Evolutionary conservation across 2,329 filamentous ascomycete genomes (phyloP), one percentile per base, ranked within the genome.

Genomic region (Cladosporium sp.): DNA sequence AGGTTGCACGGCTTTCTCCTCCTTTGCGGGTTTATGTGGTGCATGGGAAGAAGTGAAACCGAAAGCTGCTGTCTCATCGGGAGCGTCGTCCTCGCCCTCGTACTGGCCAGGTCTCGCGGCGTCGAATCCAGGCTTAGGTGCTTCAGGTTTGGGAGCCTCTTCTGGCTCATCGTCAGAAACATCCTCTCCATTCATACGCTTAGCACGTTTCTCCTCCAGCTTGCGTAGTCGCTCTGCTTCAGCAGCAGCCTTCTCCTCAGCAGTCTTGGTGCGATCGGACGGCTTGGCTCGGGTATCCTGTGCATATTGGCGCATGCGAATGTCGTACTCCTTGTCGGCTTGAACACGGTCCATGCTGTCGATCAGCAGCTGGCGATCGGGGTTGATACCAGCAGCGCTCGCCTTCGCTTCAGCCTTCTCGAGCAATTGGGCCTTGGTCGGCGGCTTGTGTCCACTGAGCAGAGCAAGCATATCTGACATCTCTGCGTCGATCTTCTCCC

Each of bases 251-350:
- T 87, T 89, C 77, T 97, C 93, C 72, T 97, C 93, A 52, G 92
- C 92, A 0, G 93, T 97, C 84, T 96, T 96, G 1, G 92, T 96
- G 68, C 92, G 88, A 71, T 95, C 90, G 2, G 92, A 90, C 7
- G 95, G 95, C 72, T 91, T 87, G 1, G 95, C 92, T 75, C 92
- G 88, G 74, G 90, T 90, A 74, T 99, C 95, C 73, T 90, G 88
- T 14, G 92, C 88, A 76, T 98, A 84, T 76, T 95, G 89, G 73
- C 90, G 91, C 44, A 98, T 83, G 64, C 92, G 86, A 64, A 91
- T 82, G 75, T 99, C 95, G 75, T 98, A 99, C 67, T 96, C 89
- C 75, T 90, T 92, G 71, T 97, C 91, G 66, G 92, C 88, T 49
- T 88, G 86, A 49, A 85, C 81, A 71, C 88, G 88, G 68, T 90